phyloP scores from a whole-genome alignment of 2,329 filamentous ascomycete species.

The Calonectria pteridis region DNA sequence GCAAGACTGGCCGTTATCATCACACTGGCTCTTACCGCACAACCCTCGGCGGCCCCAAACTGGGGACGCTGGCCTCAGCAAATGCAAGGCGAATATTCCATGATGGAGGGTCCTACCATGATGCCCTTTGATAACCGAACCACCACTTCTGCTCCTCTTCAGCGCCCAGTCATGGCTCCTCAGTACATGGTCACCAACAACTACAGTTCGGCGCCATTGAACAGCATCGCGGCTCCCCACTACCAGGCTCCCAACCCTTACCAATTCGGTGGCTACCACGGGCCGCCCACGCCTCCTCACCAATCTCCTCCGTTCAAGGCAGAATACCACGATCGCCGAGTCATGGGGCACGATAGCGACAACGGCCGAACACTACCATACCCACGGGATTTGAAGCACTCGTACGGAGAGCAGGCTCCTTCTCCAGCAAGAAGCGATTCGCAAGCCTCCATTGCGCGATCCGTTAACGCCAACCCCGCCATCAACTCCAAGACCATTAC shows the following conservation, averaged over 20 bases:
- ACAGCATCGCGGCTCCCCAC: conserved; percentile 56
- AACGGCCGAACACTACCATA: conserved; percentile 40
- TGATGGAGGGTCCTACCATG: conserved; percentile 62
- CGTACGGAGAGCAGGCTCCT: conserved; percentile 50
- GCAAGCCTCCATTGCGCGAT: conserved; percentile 43
- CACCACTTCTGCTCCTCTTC: conserved; percentile 53
- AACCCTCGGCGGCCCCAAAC: conserved; percentile 57
- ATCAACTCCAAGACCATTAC: conserved; percentile 56
- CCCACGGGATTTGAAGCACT: conserved; percentile 43
- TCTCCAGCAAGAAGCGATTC: conserved; percentile 52
- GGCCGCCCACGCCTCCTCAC: conserved; percentile 49
- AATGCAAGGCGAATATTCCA: conserved; percentile 59
- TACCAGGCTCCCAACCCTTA: conserved; percentile 59
- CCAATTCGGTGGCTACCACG: conserved; percentile 58
- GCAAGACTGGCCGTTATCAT: conserved; percentile 40
- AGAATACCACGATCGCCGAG: conserved; percentile 49
- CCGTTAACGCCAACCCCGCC: conserved; percentile 43
- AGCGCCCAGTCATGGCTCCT: conserved; percentile 58
- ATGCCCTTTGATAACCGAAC: conserved; percentile 63
- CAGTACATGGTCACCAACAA: conserved; percentile 61
- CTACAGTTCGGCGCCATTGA: conserved; percentile 59
- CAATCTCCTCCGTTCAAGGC: conserved; percentile 50
- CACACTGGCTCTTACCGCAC: conserved; percentile 62
- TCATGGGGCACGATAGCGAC: conserved; percentile 39
- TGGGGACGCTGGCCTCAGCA: conserved; percentile 70